Evolutionary conservation across 805 yeast species (phyloP), one percentile per base, ranked within the genome.

Genomic region (Candida ortonii): DNA sequence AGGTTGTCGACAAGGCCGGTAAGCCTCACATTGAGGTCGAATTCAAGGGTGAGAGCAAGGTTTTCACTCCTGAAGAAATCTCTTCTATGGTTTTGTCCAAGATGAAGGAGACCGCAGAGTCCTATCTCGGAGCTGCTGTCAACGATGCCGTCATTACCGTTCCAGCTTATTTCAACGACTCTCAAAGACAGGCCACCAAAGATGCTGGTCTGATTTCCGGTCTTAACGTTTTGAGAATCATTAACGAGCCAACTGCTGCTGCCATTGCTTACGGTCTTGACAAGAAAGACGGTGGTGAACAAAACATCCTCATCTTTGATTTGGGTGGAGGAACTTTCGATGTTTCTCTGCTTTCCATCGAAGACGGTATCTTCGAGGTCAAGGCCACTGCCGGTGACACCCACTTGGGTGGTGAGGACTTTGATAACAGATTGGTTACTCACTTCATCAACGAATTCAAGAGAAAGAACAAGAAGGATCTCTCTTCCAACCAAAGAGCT

Each of bases 381-480:
- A 68, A 84, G 49, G 81, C 90, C 29, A 84, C 94, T 21, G 82
- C 83, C 55, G 94, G 94, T 49, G 82, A 84, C 59, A 82, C 90
- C 14, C 90, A 82, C 62, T 68, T 84, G 48, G 94, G 94, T 49
- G 94, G 94, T 41, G 90, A 84, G 60, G 94, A 84, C 62, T 81
- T 83, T 57, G 94, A 84, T 63, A 78, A 76, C 48, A 66, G 82
- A 33, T 63, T 84, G 63, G 96, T 89, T 51, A 87, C 76, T 76
- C 90, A 80, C 77, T 89, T 89, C 65, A 85, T 82, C 52, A 80
- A 78, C 63, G 97, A 90, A 73, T 90, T 89, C 83, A 89, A 90
- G 87, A 81, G 96, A 76, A 89, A 90, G 80, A 78, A 85, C 81
- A 87, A 87, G 83, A 86, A 87, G 78, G 97, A 90, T 66, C 70